These are phyloP conservation scores for Coemansia sp. DNA, from an alignment of 192 early-diverging fungal genomes.

Conservation along the genomic window DNA sequence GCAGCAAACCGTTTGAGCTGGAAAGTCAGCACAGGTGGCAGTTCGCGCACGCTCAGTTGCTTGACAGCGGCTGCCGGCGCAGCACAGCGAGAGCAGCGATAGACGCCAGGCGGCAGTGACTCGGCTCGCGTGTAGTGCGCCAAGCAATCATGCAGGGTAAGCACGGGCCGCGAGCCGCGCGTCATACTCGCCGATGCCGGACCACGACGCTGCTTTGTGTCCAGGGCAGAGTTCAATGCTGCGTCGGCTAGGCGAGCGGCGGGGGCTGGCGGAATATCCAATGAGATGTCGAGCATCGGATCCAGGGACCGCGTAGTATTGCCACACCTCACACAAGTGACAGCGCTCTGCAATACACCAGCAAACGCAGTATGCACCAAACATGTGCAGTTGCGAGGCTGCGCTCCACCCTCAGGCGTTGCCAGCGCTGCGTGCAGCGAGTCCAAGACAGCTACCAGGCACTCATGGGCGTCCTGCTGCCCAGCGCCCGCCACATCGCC, in stretches of 20 bases:
- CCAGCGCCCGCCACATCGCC: slow-evolving; percentile 87
- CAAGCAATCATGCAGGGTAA: slow-evolving; percentile 55
- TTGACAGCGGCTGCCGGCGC: slow-evolving; percentile 74
- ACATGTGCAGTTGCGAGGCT: slow-evolving; percentile 65
- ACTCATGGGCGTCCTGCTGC: slow-evolving; percentile 98
- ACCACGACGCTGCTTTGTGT: background rate
- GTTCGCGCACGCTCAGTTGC: slow-evolving; percentile 80
- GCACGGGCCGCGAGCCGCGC: slow-evolving; percentile 27
- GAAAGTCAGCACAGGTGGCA: slow-evolving; percentile 88
- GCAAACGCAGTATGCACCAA: slow-evolving; percentile 89
- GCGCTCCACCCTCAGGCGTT: slow-evolving; percentile 18
- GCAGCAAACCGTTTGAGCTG: slow-evolving; percentile 87
- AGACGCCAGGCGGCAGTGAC: slow-evolving; percentile 67
- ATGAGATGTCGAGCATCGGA: slow-evolving; percentile 88
- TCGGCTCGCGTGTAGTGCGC: slow-evolving; percentile 78
- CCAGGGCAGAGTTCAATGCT: background rate
- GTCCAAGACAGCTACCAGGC: slow-evolving; percentile 88
- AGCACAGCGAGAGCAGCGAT: slow-evolving; percentile 71
- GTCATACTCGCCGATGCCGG: slow-evolving; percentile 21
- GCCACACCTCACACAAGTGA: slow-evolving; percentile 80
- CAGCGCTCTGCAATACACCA: slow-evolving; percentile 86
- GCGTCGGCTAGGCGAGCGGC: slow-evolving; percentile 11
- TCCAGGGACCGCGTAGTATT: slow-evolving; percentile 80
- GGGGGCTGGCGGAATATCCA: slow-evolving; percentile 70
- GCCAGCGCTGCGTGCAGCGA: slow-evolving; percentile 74